Conservation (phyloP, 2,329 filamentous ascomycete species). For the Diaporthe nobilis region DNA sequence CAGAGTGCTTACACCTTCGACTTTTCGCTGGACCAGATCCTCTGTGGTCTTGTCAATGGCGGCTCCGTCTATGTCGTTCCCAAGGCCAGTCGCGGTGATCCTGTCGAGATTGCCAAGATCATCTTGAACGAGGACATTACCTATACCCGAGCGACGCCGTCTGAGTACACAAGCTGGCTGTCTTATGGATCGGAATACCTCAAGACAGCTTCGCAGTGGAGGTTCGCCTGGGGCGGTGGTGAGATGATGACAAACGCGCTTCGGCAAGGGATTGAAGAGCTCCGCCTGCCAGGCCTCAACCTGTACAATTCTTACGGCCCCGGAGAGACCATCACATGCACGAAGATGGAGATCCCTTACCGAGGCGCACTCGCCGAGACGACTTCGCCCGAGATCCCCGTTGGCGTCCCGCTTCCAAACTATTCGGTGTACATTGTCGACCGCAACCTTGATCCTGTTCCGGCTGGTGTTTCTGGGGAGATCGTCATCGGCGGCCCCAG, state of each 20-base stretch:
- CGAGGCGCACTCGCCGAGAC: not conserved
- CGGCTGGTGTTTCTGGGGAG: conserved; percentile 56
- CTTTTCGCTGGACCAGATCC: conserved; percentile 51
- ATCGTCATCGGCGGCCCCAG: conserved; percentile 57
- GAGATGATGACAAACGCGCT: conserved; percentile 45
- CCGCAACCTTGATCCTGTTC: conserved; percentile 47
- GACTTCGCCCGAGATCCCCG: not conserved
- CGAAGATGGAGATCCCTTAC: conserved; percentile 31
- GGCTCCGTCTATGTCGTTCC: conserved; percentile 50
- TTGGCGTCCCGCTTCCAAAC: conserved; percentile 45
- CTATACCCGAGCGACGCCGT: conserved; percentile 53
- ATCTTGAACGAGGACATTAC: conserved; percentile 52
- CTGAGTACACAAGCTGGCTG: conserved; percentile 53
- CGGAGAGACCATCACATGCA: conserved; percentile 16
- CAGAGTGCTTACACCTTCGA: conserved; percentile 58
- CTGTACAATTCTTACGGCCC: conserved; percentile 36
- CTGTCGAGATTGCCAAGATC: conserved; percentile 49
- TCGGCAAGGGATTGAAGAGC: not conserved
- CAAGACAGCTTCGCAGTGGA: conserved; percentile 45
- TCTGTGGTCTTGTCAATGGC: conserved; percentile 48
- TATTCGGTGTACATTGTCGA: conserved; percentile 60
- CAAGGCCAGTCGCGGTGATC: conserved; percentile 49
- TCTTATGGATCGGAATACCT: conserved; percentile 39
- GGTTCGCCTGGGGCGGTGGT: conserved; percentile 51
- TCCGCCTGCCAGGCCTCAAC: conserved; percentile 29